Evolutionary conservation across 2,329 filamentous ascomycete species (phyloP).

Genomic region (Penicillium sp.): DNA sequence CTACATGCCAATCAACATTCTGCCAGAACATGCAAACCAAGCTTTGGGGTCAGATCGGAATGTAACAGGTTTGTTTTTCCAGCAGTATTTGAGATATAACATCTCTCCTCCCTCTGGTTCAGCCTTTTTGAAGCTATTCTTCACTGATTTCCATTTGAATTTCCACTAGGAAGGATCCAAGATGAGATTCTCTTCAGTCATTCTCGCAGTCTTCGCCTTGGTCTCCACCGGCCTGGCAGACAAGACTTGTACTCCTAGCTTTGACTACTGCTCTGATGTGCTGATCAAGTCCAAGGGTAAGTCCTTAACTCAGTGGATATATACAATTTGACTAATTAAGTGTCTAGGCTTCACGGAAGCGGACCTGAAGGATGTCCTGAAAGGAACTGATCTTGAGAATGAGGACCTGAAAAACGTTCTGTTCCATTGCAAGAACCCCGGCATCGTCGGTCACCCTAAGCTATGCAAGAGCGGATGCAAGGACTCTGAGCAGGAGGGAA

Average conservation of each 20-base stretch:
- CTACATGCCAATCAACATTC: conserved; percentile 13
- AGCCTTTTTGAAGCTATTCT: background rate
- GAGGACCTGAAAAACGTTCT: conserved; percentile 28
- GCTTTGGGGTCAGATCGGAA: conserved; percentile 10
- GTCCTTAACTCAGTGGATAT: background rate
- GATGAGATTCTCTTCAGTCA: conserved; percentile 25
- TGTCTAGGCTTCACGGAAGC: conserved; percentile 26
- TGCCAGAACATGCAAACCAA: conserved; percentile 6
- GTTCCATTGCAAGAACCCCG: conserved; percentile 35
- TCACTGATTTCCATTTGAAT: background rate
- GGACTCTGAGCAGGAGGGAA: conserved; percentile 26
- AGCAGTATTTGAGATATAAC: background rate
- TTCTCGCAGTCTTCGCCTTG: conserved; percentile 18
- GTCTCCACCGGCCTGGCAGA: conserved; percentile 21
- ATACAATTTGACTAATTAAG: background rate
- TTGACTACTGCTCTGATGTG: conserved; percentile 32
- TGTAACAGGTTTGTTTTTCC: conserved; percentile 4
- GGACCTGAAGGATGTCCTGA: conserved; percentile 26
- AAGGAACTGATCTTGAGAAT: conserved; percentile 26
- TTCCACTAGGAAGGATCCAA: background rate
- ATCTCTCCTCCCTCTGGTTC: background rate
- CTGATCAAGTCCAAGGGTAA: conserved; percentile 29
- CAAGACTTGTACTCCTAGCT: conserved; percentile 33
- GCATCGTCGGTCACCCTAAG: conserved; percentile 30
- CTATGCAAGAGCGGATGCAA: conserved; percentile 28